Conservation (phyloP, 139 green algal genomes). For the Tetraselmis striata region DNA sequence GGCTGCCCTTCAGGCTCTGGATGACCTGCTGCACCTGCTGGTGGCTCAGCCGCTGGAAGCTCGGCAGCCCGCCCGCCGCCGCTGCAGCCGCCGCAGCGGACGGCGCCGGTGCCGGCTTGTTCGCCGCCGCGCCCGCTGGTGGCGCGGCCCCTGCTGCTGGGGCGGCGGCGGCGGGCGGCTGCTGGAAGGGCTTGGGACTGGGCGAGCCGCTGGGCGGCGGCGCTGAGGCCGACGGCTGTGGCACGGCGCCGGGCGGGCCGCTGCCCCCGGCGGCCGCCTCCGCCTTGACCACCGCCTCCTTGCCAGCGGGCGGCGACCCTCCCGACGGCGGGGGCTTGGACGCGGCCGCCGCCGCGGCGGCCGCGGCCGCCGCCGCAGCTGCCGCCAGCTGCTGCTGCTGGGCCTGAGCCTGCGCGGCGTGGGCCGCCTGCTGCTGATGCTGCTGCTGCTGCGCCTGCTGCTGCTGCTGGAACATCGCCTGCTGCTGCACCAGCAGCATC, state of each 20-base stretch:
- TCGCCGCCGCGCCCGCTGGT: background rate
- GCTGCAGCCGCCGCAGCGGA: too few species aligned
- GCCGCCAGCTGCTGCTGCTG: background rate
- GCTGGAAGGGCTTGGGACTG: background rate
- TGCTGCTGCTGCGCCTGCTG: background rate
- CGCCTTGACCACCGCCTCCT: background rate
- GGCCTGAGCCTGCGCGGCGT: background rate
- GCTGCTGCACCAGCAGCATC: background rate
- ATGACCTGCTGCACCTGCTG: background rate
- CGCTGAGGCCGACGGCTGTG: background rate
- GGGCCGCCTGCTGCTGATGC: background rate
- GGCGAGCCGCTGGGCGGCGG: background rate
- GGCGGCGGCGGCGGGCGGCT: background rate
- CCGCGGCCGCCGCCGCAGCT: too few species aligned
- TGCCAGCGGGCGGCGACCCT: too few species aligned
- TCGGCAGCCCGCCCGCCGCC: background rate
- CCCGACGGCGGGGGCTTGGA: background rate
- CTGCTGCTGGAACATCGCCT: background rate
- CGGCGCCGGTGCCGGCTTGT: too few species aligned
- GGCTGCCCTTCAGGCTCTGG: background rate
- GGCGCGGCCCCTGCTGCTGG: background rate
- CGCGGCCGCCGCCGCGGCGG: too few species aligned
- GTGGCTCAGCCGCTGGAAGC: background rate
- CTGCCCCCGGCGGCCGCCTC: background rate
- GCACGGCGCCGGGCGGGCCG: too few species aligned